phyloP scores from a whole-genome alignment of 2,329 filamentous ascomycete species.

The Rhynchosporium agropyri region DNA sequence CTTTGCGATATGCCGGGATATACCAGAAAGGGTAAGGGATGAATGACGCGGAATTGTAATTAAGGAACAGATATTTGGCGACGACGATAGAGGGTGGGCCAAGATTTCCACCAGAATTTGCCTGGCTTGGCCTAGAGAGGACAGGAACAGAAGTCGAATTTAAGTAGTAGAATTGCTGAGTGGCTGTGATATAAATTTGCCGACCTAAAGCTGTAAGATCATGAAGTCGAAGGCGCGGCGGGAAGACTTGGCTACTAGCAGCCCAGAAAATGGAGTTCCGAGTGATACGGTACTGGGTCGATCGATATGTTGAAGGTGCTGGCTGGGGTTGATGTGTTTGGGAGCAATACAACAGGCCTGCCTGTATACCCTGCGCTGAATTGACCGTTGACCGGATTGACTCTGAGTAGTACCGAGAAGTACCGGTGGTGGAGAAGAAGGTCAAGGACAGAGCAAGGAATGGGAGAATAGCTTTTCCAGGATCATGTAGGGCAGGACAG shows the following conservation, averaged over 20 bases:
- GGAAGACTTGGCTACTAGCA: constrained; percentile 18
- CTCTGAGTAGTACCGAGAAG: constrained; percentile 8
- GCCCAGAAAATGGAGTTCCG: constrained; percentile 13
- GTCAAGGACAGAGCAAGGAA: constrained; percentile 3
- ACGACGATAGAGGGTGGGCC: constrained; percentile 12
- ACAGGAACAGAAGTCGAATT: background rate
- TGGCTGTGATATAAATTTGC: constrained; percentile 2
- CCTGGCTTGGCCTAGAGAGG: constrained; percentile 3
- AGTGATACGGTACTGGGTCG: constrained; percentile 3
- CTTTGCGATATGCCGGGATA: constrained; percentile 12
- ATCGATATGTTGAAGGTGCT: constrained; percentile 15
- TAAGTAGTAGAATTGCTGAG: background rate
- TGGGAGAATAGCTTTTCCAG: background rate
- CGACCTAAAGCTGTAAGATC: background rate
- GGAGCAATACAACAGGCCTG: constrained; percentile 3
- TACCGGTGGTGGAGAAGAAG: constrained; percentile 10
- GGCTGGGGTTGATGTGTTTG: constrained; percentile 15
- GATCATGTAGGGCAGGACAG: constrained; percentile 6
- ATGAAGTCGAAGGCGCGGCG: constrained; percentile 20
- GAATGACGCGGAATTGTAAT: constrained; percentile 10
- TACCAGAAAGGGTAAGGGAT: background rate
- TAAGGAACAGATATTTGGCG: background rate
- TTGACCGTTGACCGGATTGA: background rate
- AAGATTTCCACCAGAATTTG: background rate
- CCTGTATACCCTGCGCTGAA: background rate